Conservation (phyloP, 164 flowering plant species). For the Chimonanthus praecox region DNA sequence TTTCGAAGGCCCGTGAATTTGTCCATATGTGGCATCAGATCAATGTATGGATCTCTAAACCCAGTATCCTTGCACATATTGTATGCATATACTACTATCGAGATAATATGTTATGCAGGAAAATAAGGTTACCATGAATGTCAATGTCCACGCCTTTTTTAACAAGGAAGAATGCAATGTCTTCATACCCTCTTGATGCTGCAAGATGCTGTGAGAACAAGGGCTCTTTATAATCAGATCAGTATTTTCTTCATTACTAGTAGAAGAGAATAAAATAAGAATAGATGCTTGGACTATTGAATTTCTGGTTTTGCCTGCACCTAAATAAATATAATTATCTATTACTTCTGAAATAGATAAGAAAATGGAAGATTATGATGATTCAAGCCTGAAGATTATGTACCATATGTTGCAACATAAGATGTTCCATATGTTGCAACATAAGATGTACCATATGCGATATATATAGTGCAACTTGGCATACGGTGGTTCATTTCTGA, state of each 20-base stretch:
- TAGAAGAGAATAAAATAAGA: too few species aligned
- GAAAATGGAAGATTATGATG: too few species aligned
- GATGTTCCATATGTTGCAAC: too few species aligned
- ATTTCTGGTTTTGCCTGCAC: background rate
- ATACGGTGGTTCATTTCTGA: too few species aligned
- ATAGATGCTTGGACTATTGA: too few species aligned
- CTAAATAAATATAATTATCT: too few species aligned
- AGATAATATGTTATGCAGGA: background rate
- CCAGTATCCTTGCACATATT: background rate
- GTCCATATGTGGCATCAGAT: background rate
- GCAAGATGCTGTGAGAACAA: slow-evolving; percentile 57
- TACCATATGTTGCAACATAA: too few species aligned
- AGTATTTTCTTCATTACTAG: too few species aligned
- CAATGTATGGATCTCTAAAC: background rate
- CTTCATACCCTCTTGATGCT: slow-evolving; percentile 67
- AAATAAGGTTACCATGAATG: slow-evolving; percentile 33
- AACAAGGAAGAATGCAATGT: slow-evolving; percentile 40
- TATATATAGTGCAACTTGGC: too few species aligned
- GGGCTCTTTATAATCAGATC: background rate
- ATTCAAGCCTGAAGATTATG: too few species aligned
- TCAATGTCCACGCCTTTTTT: slow-evolving; percentile 42
- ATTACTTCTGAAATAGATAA: background rate
- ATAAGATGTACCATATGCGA: too few species aligned
- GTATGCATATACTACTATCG: background rate
- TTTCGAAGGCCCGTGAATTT: background rate